Conservation (phyloP, 192 early-diverging fungal genomes). For the Umbelopsis vinacea region DNA sequence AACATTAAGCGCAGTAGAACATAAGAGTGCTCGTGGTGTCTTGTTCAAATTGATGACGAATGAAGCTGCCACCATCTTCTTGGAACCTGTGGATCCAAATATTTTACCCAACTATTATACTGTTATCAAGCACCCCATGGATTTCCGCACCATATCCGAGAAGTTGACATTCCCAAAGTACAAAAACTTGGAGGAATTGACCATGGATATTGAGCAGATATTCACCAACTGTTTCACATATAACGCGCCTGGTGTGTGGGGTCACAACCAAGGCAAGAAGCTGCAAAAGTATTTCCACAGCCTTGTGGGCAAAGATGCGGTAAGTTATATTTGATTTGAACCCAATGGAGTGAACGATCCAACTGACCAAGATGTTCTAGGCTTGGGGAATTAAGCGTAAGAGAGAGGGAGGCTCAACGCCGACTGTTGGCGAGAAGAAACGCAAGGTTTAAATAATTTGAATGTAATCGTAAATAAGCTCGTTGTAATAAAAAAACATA, state of each 20-base stretch:
- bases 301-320: slow-evolving; percentile 32
- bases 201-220: slow-evolving; percentile 61
- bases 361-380: not conserved
- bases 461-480: not conserved
- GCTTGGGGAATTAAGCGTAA: slow-evolving; percentile 35
- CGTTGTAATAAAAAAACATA: not conserved
- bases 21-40: slow-evolving; percentile 24
- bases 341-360: not conserved
- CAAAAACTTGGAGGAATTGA: slow-evolving; percentile 47
- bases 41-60: slow-evolving; percentile 54
- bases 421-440: not conserved
- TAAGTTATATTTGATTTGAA: not conserved
- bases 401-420: slow-evolving; percentile 1
- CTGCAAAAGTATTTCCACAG: slow-evolving; percentile 48
- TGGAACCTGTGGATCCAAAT: slow-evolving; percentile 71
- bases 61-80: slow-evolving; percentile 62
- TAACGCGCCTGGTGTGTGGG: slow-evolving; percentile 57
- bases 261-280: slow-evolving; percentile 52
- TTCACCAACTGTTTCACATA: slow-evolving; percentile 72
- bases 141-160: slow-evolving; percentile 66
- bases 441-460: slow-evolving; percentile 6
- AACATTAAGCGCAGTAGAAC: slow-evolving; percentile 25
- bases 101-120: slow-evolving; percentile 67
- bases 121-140: slow-evolving; percentile 74
- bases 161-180: slow-evolving; percentile 65